Evolutionary conservation across 2,329 filamentous ascomycete species (phyloP).

Genomic region (Xylariaceae sp.): DNA sequence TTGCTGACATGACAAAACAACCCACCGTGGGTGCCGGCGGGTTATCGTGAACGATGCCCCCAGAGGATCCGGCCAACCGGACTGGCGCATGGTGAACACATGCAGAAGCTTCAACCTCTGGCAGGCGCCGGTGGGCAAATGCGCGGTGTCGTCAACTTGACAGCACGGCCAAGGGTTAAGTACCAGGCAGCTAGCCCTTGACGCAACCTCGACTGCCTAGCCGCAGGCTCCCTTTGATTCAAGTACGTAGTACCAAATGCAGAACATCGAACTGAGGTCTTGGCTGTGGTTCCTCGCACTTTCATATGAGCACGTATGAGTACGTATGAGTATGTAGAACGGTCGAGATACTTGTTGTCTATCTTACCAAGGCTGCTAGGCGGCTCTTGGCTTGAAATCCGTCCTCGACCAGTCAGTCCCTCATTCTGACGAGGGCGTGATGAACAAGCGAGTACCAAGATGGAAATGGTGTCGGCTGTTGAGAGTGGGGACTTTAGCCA

Average conservation of each 20-base stretch:
- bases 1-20: slow-evolving; percentile 4
- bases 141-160: slow-evolving; percentile 23
- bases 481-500: slow-evolving; percentile 14
- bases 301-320: no score
- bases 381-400: background rate
- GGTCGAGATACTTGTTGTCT: background rate
- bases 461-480: background rate
- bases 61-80: slow-evolving; percentile 1
- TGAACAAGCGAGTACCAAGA: slow-evolving; percentile 1
- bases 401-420: background rate
- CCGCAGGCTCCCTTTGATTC: background rate
- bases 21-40: slow-evolving; percentile 6
- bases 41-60: slow-evolving; percentile 18
- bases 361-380: background rate
- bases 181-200: no score
- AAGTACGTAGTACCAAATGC: background rate
- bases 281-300: background rate
- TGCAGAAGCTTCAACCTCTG: slow-evolving; percentile 17
- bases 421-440: background rate
- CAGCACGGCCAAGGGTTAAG: background rate
- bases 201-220: no score
- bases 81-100: slow-evolving; percentile 18
- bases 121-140: slow-evolving; percentile 20
- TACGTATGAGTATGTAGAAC: background rate
- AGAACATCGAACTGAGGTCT: background rate